Percentiles rank a stretch among this genome's conserved stretches.
These are phyloP conservation scores for Leersia perrieri DNA, from an alignment of 176 grass and related monocot genomes.

Conservation along the genomic window DNA sequence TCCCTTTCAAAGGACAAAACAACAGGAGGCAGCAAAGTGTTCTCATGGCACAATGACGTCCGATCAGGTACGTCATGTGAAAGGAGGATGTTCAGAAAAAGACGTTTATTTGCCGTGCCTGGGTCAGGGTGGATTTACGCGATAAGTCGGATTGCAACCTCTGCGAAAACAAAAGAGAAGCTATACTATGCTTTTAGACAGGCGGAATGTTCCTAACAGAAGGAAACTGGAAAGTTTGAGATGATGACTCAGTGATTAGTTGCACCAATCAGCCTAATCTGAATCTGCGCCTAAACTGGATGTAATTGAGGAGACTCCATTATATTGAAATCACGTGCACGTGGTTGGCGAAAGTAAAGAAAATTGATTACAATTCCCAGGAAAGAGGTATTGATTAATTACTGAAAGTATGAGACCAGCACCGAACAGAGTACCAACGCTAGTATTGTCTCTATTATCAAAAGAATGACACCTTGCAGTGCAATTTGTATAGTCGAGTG, in stretches of 20 bases:
- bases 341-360: too few species aligned
- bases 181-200: background rate
- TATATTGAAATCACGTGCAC: background rate
- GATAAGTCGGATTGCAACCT: background rate
- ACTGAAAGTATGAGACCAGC: background rate
- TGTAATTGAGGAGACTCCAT: background rate
- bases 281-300: background rate
- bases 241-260: background rate
- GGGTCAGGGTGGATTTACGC: background rate
- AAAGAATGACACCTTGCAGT: too few species aligned
- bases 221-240: background rate
- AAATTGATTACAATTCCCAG: too few species aligned
- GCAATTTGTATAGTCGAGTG: too few species aligned
- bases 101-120: background rate
- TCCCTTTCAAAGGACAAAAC: too few species aligned
- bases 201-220: background rate
- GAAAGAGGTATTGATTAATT: background rate
- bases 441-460: too few species aligned
- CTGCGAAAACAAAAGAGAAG: background rate
- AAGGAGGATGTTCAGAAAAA: conserved; percentile 12
- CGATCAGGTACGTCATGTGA: background rate
- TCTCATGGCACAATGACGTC: background rate
- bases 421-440: background rate
- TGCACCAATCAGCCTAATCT: background rate
- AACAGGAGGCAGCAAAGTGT: background rate